These are phyloP conservation scores for Phytophthora hybrid DNA, from an alignment of 352 stramenopile species.

Conservation along the genomic window DNA sequence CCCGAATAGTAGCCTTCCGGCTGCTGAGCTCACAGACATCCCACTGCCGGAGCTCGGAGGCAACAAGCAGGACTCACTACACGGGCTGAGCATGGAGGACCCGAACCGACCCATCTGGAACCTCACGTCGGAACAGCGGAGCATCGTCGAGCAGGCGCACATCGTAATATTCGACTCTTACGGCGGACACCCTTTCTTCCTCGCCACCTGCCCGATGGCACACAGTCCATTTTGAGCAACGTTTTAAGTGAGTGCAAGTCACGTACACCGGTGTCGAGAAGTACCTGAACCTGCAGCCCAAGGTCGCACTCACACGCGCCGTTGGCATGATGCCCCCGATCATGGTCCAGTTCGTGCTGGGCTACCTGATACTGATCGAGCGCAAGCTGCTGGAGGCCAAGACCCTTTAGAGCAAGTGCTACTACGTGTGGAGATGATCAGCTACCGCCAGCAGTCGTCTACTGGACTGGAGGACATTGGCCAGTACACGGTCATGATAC, in stretches of 20 bases:
- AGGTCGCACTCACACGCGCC: constrained; percentile 44
- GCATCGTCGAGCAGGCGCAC: constrained; percentile 37
- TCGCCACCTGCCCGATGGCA: constrained; percentile 41
- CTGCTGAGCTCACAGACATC: constrained; percentile 34
- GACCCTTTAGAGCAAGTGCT: constrained; percentile 35
- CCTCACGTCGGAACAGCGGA: constrained; percentile 36
- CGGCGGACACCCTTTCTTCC: constrained; percentile 31
- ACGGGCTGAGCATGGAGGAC: constrained; percentile 37
- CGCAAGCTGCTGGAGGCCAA: constrained; percentile 44
- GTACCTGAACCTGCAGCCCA: constrained; percentile 40
- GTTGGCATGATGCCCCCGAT: constrained; percentile 50
- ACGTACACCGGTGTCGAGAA: constrained; percentile 53
- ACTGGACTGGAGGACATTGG: constrained; percentile 63
- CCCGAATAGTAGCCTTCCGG: no score
- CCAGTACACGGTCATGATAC: constrained; percentile 53
- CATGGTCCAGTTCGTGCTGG: constrained; percentile 57
- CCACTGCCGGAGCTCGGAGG: constrained; percentile 39
- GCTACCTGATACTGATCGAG: constrained; percentile 51
- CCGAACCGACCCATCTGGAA: constrained; percentile 36
- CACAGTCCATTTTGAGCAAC: constrained; percentile 37
- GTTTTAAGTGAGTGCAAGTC: constrained; percentile 50
- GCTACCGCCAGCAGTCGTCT: constrained; percentile 38
- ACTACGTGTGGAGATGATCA: constrained; percentile 44
- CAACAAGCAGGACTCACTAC: constrained; percentile 47
- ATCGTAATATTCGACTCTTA: constrained; percentile 47